Evolutionary conservation across 202 grass and related monocot genomes (phyloP), one percentile per base, ranked within the genome.

Genomic region (Eragrostis tef): DNA sequence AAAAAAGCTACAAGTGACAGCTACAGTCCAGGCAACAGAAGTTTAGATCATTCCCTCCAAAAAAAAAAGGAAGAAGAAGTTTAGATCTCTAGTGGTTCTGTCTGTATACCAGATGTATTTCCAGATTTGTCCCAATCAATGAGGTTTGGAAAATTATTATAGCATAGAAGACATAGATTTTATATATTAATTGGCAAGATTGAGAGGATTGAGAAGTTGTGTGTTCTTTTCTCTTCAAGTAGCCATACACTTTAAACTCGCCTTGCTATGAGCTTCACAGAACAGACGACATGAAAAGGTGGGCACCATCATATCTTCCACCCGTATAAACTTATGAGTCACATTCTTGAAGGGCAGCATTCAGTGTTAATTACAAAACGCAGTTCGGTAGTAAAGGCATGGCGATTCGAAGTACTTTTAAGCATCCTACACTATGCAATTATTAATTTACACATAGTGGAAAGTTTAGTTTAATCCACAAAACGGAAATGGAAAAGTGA

Each of bases 1-100:
- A 12, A 83, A 20, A 21, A 89, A 71, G 47, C 21, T 68, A 60
- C 71, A 77, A 80, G 34, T 65, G 52, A 27, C 70, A n/a, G 25
- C 29, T 67, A 13, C 69, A 60, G 50, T 47, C 20, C 25, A 50
- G 25, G 25, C 11, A 25, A 67, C 77, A 74, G 41, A 80, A 74
- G 60, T 74, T 60, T 86, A 86, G 84, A 53, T 65, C 12, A n/a
- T n/a, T n/a, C n/a, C n/a, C n/a, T n/a, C n/a, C n/a, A n/a, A n/a
- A n/a, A n/a, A n/a, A n/a, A n/a, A n/a, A n/a, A n/a, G n/a, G n/a
- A n/a, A n/a, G n/a, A n/a, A 74, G 41, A 80, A 74, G 60, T 74
- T 60, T 86, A 86, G 84, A 53, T 65, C 12, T 4, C 25, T 25
- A 12, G 24, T 17, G 7, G 20, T 24, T 84, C 14, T 47, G 21